A percentile compares a stretch with the other conserved stretches of the same genome.
These are phyloP conservation scores for Poa annua DNA, from an alignment of 176 grass and related monocot genomes.

Conservation along the genomic window DNA sequence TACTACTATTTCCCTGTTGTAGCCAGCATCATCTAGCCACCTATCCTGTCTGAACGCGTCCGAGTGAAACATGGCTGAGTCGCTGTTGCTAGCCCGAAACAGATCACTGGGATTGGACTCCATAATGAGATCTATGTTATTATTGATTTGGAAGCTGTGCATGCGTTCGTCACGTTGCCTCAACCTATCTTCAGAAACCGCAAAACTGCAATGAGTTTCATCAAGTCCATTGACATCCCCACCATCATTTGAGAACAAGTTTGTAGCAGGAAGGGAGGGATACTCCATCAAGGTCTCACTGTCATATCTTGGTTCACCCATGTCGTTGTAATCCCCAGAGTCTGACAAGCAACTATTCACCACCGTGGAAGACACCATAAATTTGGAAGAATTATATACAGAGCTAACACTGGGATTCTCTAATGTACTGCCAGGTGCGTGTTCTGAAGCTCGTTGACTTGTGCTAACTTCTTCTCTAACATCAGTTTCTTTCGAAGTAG, in stretches of 20 bases:
- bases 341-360: conserved; percentile 64
- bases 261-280: conserved; percentile 65
- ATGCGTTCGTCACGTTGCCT: conserved; percentile 53
- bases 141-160: conserved; percentile 96
- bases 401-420: conserved; percentile 46
- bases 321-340: conserved; percentile 56
- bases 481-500: conserved; percentile 68
- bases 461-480: conserved; percentile 55
- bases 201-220: conserved; percentile 13
- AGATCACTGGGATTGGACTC: conserved; percentile 67
- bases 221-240: conserved; percentile 44
- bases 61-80: conserved; percentile 53
- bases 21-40: conserved; percentile 57
- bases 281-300: conserved; percentile 63
- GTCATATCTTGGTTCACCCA: conserved; percentile 84
- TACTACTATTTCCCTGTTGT: conserved; percentile 58
- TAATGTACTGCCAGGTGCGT: conserved; percentile 43
- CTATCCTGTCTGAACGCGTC: conserved; percentile 58
- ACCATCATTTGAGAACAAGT: conserved; percentile 66
- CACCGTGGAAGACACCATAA: conserved; percentile 38
- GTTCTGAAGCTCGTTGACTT: conserved; percentile 49
- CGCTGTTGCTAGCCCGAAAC: conserved; percentile 60
- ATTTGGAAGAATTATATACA: conserved; percentile 49
- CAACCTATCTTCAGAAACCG: conserved; percentile 54
- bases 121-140: conserved; percentile 93